A percentile compares a stretch with the other conserved stretches of the same genome.
Evolutionary conservation across 1,284 basidiomycete genomes (phyloP).

Genomic region (Malassezia nana): DNA sequence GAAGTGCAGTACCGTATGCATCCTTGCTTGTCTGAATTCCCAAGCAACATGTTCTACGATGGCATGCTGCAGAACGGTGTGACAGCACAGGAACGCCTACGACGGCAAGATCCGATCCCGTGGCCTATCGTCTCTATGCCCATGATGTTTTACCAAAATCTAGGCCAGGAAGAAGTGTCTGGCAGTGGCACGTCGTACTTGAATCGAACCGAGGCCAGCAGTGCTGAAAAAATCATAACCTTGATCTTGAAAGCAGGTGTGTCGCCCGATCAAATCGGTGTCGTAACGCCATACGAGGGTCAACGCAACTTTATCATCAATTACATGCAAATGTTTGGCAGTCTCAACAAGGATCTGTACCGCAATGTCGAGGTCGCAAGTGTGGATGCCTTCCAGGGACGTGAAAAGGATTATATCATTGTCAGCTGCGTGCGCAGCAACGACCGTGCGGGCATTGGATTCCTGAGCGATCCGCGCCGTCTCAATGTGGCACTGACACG

Average conservation of each 20-base stretch:
- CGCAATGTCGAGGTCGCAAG: constrained; percentile 98
- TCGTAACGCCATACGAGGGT: constrained; percentile 97
- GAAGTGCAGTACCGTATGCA: constrained; percentile 99
- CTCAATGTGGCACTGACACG: constrained; percentile 94
- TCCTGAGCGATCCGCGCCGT: constrained; percentile 92
- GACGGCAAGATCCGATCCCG: constrained; percentile 97
- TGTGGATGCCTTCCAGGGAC: constrained; percentile 97
- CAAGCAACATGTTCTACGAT: constrained; percentile 99
- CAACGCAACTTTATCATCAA: constrained; percentile 98
- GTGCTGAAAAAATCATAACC: constrained; percentile 98
- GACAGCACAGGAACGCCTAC: constrained; percentile 87
- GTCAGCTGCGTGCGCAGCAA: constrained; percentile 97
- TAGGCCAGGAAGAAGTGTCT: constrained; percentile 97
- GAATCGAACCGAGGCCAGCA: constrained; percentile 95
- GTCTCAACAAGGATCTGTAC: constrained; percentile 95
- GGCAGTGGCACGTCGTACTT: constrained; percentile 96
- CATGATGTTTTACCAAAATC: constrained; percentile 99
- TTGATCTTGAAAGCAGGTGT: constrained; percentile 99
- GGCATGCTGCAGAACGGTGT: constrained; percentile 98
- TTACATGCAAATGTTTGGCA: constrained; percentile 98
- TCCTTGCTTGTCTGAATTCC: constrained; percentile 96
- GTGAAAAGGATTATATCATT: constrained; percentile 99
- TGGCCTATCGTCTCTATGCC: constrained; percentile 97
- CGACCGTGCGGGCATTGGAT: constrained; percentile 98
- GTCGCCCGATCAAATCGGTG: constrained; percentile 85